Base-by-base conservation (phyloP, 768 basidiomycete species). In the Hortiboletus campestris region DNA sequence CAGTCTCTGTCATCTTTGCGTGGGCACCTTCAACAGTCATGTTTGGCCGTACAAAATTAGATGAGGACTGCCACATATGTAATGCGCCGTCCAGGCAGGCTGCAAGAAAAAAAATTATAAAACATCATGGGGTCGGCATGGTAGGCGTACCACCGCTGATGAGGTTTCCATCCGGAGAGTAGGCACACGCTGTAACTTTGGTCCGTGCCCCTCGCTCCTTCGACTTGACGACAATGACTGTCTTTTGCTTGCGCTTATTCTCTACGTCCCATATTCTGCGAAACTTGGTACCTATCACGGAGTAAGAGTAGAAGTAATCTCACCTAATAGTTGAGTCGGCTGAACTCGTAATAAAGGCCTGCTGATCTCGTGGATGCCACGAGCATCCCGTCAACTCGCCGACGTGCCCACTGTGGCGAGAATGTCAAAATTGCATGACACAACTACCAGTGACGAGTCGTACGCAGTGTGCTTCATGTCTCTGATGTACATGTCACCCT, bases 381-480 rank as follows among this genome's bases (percentile, higher is more conserved):
- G 85, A 80, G 58, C 94, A 93, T n/a, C 84, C 80, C 16, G 90
- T 88, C 60, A 98, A 65, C 70, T 98, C 95, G 20, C 88, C 86
- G 40, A 98, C 95, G 74, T 99, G 97, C 2, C 97, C 97, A 29
- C 95, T 98, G 55, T 19, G 56, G 29, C 16, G 22, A 47, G 25
- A 25, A 12, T n/a, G 51, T 59, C 19, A 67, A 52, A 17, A 25
- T 41, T 12, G 41, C 52, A 38, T 51, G 39, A 48, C 25, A 35
- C 32, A n/a, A 60, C 47, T 19, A 57, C 41, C 45, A 28, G 49
- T 45, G 61, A 57, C 10, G 29, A 55, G 46, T 77, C 94, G 61
- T 64, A 96, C 96, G 88, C 81, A n/a, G 97, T 99, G 68, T 98
- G 88, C 73, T 93, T 93, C 91, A 99, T 95, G 74, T 99, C 97